phyloP scores from a whole-genome alignment of 2,329 filamentous ascomycete species.

The Fusarium sp. region DNA sequence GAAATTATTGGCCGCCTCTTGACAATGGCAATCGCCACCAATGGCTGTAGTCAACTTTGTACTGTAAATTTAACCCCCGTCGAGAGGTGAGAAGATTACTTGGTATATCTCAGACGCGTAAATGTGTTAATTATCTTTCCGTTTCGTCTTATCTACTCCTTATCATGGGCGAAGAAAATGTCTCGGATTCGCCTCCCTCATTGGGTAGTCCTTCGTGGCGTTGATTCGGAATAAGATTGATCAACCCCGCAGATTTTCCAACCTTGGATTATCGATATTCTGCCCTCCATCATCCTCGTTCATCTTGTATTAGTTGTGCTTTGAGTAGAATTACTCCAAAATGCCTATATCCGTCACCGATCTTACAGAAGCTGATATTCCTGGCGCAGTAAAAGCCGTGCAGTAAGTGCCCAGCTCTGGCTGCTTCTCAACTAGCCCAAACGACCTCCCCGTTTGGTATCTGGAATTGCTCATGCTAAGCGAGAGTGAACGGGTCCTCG shows the following conservation, averaged over 20 bases:
- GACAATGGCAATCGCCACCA: no score
- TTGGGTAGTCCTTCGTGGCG: background rate
- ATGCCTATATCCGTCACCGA: constrained; percentile 66
- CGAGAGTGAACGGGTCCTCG: background rate
- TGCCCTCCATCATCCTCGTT: background rate
- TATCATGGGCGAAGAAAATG: background rate
- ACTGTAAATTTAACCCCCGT: no score
- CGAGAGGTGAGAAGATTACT: no score
- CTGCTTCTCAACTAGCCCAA: background rate
- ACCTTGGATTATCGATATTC: background rate
- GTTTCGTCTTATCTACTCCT: background rate
- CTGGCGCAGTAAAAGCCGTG: constrained; percentile 71
- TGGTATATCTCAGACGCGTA: no score
- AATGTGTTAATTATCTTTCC: no score
- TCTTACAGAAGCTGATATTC: constrained; percentile 69
- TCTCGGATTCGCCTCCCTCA: background rate
- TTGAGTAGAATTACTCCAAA: background rate
- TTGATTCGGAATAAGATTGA: background rate
- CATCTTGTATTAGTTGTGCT: background rate
- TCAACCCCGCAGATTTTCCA: background rate
- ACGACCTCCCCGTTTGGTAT: background rate
- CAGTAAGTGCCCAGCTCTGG: constrained; percentile 51
- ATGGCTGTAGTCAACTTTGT: no score
- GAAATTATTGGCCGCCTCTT: no score
- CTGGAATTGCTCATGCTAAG: background rate